Base-by-base conservation (phyloP, 805 yeast species). In the Pichia manshurica region DNA sequence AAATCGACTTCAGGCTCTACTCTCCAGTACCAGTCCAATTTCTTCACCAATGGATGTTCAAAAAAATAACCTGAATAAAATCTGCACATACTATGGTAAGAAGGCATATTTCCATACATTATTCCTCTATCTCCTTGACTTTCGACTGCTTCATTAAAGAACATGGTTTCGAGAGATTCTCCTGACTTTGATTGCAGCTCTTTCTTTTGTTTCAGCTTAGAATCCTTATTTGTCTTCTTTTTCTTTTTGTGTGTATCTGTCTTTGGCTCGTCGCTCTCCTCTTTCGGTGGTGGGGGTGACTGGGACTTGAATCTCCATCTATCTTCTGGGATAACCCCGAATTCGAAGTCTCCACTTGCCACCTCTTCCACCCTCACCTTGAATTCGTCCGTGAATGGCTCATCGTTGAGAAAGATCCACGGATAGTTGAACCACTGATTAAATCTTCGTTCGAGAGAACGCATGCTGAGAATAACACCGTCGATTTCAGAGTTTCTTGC, bases 51-150 rank as follows among this genome's bases (percentile, higher is more conserved):
- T 5, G 84, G 85, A 63, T 91, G 96, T 50, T 82, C 78, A 67
- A 78, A 87, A 60, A 91, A 91, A 48, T 73, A 72, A 1, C 96
- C 96, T 0, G 95, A 80, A 61, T 86, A 87, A 62, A 82, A 90
- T n/a, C 96, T 74, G 63, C 98, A 91, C 98, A 91, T 91, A 60
- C 85, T 84, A 64, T 91, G 97, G 61, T 91, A 93, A 5, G 91
- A 79, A 44, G 76, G 82, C 71, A 81, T 65, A 49, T 79, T 81
- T 0, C 96, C 98, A 63, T 93, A 90, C 77, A 87, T 75, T 49
- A 91, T 81, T 1, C 80, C 81, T 33, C 88, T 67, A 65, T 90
- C 96, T 28, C 95, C 95, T 63, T 90, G 96, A 16, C 71, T 67
- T 35, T 81, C 75, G 13, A 90, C 73, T 15, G 71, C 70, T 60